Conservation (phyloP, 768 basidiomycete genomes). For the Podaxis pistillaris region DNA sequence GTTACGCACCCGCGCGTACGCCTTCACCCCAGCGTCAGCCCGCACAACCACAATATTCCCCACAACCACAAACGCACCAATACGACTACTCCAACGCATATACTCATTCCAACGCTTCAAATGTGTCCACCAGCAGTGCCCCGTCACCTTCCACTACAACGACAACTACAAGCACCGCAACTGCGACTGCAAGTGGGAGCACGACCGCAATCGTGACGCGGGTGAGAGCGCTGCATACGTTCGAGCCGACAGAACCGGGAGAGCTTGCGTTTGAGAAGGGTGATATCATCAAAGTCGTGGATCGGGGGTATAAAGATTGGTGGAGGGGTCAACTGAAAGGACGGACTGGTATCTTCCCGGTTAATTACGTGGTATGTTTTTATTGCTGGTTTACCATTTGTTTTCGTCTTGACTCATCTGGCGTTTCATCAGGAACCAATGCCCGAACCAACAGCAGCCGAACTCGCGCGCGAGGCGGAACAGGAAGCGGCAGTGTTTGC, state of each 20-base stretch:
- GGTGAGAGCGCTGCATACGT: constrained; percentile 86
- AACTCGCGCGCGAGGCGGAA: constrained; percentile 79
- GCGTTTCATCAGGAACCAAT: constrained; percentile 61
- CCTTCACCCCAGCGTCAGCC: constrained; percentile 31
- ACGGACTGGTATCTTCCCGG: constrained; percentile 92
- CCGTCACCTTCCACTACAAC: constrained; percentile 20
- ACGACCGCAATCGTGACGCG: constrained; percentile 59
- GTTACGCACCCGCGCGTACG: constrained; percentile 60
- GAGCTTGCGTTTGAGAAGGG: constrained; percentile 92
- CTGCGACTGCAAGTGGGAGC: constrained; percentile 18
- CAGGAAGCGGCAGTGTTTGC: constrained; percentile 87
- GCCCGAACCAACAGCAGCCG: constrained; percentile 76
- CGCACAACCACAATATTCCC: constrained; percentile 19
- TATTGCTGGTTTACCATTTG: background rate
- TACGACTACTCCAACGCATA: constrained; percentile 5
- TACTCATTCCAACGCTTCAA: constrained; percentile 8
- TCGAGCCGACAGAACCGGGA: constrained; percentile 83
- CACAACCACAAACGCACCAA: constrained; percentile 14
- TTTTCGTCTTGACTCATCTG: background rate
- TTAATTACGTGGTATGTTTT: constrained; percentile 85
- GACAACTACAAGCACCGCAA: constrained; percentile 16
- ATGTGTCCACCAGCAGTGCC: background rate
- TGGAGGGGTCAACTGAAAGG: constrained; percentile 93
- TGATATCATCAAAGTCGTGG: constrained; percentile 92
- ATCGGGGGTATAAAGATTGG: constrained; percentile 94